A percentile compares a stretch with the other conserved stretches of the same genome.
These are phyloP conservation scores for Craterostigma plantagineum DNA, from an alignment of 257 asterid genomes.

Conservation along the genomic window DNA sequence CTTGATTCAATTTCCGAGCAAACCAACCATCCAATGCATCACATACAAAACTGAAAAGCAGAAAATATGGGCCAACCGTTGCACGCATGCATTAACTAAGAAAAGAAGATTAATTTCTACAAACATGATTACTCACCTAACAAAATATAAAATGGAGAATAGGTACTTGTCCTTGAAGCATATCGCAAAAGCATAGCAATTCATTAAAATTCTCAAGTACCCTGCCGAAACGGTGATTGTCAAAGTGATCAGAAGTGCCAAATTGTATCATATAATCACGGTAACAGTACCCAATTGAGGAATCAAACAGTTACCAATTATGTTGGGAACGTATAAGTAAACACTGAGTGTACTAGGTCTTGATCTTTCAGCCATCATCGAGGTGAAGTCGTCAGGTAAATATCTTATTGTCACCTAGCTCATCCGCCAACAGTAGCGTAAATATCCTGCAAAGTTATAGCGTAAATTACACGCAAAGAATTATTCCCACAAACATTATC, in stretches of 20 bases:
- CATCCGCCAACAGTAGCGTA: no score
- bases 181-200: slow-evolving; percentile 71
- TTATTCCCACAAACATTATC: no score
- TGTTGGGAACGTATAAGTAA: slow-evolving; percentile 80
- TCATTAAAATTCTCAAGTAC: slow-evolving; percentile 64
- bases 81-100: slow-evolving; percentile 4
- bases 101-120: background rate
- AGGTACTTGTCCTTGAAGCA: slow-evolving; percentile 69
- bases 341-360: slow-evolving; percentile 43
- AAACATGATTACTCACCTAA: slow-evolving; percentile 36
- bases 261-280: background rate
- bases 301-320: slow-evolving; percentile 56
- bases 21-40: slow-evolving; percentile 98
- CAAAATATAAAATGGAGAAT: slow-evolving; percentile 67
- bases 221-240: slow-evolving; percentile 25
- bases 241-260: slow-evolving; percentile 7
- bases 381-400: no score
- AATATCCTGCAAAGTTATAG: no score
- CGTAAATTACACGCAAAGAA: no score
- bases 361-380: slow-evolving; percentile 42
- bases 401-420: no score
- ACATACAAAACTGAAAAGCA: slow-evolving; percentile 63
- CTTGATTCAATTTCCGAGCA: slow-evolving; percentile 95
- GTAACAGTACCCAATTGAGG: background rate
- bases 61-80: no score